Conservation (phyloP, 805 yeast genomes). For the Torulaspora gathmanii region DNA sequence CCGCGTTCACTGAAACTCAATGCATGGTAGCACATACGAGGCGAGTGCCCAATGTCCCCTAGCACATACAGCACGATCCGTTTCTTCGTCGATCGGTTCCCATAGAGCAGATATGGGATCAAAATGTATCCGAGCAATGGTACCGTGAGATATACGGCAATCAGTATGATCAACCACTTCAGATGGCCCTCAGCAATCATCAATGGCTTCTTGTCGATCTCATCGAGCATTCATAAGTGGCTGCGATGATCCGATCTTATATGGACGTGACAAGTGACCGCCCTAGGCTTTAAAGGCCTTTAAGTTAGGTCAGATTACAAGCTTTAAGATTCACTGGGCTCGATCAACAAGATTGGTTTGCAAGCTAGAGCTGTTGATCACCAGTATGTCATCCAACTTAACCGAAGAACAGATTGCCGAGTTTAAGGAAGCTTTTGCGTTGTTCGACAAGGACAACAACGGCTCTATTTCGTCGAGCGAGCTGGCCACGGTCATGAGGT, state of each 20-base stretch:
- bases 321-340: not conserved
- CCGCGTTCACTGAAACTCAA: constrained; percentile 63
- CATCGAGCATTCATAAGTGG: not conserved
- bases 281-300: not conserved
- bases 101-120: constrained; percentile 37
- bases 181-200: constrained; percentile 10
- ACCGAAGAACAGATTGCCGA: constrained; percentile 96
- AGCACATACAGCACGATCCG: constrained; percentile 75
- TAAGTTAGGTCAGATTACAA: not conserved
- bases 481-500: constrained; percentile 97
- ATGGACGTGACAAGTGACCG: constrained; percentile 1
- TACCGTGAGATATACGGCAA: constrained; percentile 43
- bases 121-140: constrained; percentile 35
- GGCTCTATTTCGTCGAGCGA: constrained; percentile 95
- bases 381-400: constrained; percentile 47
- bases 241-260: not conserved
- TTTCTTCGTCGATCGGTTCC: constrained; percentile 38
- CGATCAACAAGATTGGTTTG: not conserved
- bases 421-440: constrained; percentile 95
- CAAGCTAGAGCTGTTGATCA: not conserved
- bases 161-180: constrained; percentile 29
- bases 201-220: not conserved
- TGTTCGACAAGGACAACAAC: constrained; percentile 94
- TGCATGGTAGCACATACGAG: constrained; percentile 91
- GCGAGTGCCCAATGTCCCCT: constrained; percentile 94